Evolutionary conservation across 2,329 filamentous ascomycete genomes (phyloP).

Genomic region (Orbilia brochopaga): DNA sequence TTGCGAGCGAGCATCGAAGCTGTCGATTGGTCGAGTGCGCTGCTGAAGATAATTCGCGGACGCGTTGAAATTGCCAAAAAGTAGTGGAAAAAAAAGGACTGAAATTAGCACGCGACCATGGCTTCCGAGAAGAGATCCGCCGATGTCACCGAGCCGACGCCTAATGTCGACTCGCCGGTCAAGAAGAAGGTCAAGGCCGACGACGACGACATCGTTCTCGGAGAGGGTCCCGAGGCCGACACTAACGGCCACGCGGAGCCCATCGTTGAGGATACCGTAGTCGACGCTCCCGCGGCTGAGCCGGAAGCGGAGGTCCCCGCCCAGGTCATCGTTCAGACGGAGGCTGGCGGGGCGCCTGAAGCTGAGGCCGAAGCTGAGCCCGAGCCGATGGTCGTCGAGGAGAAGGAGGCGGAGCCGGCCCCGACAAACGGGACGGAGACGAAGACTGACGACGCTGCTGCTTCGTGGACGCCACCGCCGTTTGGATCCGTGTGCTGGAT

Average conservation of each 20-base stretch:
- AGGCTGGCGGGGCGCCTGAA: not conserved
- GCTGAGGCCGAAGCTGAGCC: not conserved
- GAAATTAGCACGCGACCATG: not conserved
- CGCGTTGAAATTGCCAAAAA: not conserved
- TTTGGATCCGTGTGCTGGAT: constrained; percentile 46
- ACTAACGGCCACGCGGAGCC: constrained; percentile 16
- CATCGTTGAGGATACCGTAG: not conserved
- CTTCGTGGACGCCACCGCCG: constrained; percentile 41
- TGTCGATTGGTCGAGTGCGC: not conserved
- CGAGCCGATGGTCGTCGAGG: constrained; percentile 4
- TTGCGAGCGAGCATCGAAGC: no score
- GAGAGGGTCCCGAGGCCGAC: not conserved
- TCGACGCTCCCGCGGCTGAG: constrained; percentile 13
- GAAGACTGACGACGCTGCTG: constrained; percentile 24
- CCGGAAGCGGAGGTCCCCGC: not conserved
- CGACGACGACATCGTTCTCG: constrained; percentile 8
- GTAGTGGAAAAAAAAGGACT: not conserved
- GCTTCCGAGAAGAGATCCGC: constrained; percentile 40
- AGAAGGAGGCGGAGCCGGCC: not conserved
- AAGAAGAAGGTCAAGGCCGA: constrained; percentile 48
- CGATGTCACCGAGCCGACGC: constrained; percentile 47
- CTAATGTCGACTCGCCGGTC: constrained; percentile 43
- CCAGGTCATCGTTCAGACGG: not conserved
- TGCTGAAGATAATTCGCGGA: not conserved
- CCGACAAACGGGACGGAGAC: constrained; percentile 41